phyloP scores from a whole-genome alignment of 2,329 filamentous ascomycete species.

The Aspergillus ruber region DNA sequence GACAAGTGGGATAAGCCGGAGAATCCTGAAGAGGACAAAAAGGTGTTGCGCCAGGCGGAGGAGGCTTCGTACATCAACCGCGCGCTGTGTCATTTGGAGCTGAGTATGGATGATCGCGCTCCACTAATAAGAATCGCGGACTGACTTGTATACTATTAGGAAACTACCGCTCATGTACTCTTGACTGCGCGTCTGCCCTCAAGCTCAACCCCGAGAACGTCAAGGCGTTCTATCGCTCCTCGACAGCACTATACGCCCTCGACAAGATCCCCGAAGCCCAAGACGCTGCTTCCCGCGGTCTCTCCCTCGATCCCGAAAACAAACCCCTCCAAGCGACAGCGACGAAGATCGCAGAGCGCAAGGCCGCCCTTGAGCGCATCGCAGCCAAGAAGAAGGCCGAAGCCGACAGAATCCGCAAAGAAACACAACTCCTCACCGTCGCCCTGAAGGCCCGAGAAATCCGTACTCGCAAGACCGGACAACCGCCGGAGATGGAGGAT shows the following conservation, averaged over 20 bases:
- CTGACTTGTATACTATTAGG: conserved; percentile 35
- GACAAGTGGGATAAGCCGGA: conserved; percentile 46
- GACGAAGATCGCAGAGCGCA: conserved; percentile 57
- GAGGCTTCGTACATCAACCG: conserved; percentile 80
- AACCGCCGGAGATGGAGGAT: conserved; percentile 83
- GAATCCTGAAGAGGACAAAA: conserved; percentile 53
- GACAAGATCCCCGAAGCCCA: conserved; percentile 73
- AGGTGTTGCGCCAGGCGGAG: conserved; percentile 57
- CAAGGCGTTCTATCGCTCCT: conserved; percentile 86
- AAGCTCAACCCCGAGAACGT: conserved; percentile 72
- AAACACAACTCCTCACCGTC: conserved; percentile 56
- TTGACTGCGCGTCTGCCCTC: conserved; percentile 75
- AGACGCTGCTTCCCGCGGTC: conserved; percentile 68
- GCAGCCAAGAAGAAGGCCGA: conserved; percentile 51
- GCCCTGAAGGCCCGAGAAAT: conserved; percentile 67
- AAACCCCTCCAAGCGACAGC: conserved; percentile 57
- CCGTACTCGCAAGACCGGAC: conserved; percentile 56
- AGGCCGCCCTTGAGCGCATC: conserved; percentile 50
- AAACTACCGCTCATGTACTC: conserved; percentile 81
- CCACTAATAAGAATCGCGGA: conserved; percentile 10
- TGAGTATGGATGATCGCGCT: conserved; percentile 48
- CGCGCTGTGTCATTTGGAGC: conserved; percentile 79
- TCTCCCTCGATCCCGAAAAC: conserved; percentile 67
- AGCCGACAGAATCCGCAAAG: conserved; percentile 41
- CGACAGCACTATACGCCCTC: conserved; percentile 69